Conservation (phyloP, 805 yeast species). For the Wickerhamiella dianesei region DNA sequence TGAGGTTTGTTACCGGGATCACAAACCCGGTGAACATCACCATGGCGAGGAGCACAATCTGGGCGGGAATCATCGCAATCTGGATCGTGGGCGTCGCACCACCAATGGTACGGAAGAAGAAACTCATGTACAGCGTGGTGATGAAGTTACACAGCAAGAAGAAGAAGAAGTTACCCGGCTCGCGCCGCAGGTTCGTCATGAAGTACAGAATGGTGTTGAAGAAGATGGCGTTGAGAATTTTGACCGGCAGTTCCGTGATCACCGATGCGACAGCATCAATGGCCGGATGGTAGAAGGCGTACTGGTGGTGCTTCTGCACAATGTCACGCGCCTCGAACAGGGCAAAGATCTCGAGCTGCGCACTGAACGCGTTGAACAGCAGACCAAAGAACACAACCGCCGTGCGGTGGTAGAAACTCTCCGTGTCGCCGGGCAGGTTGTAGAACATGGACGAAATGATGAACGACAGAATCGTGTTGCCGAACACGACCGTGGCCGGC, state of each 20-base stretch:
- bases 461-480: constrained; percentile 43
- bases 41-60: constrained; percentile 37
- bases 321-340: constrained; percentile 43
- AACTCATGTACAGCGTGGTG: constrained; percentile 35
- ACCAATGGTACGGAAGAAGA: constrained; percentile 42
- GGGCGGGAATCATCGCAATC: constrained; percentile 49
- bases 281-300: constrained; percentile 59
- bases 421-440: constrained; percentile 35
- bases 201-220: constrained; percentile 44
- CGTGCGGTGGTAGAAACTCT: constrained; percentile 51
- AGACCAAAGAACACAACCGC: constrained; percentile 49
- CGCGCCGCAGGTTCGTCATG: constrained; percentile 36
- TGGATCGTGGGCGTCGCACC: constrained; percentile 36
- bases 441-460: constrained; percentile 52
- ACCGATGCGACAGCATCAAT: constrained; percentile 56
- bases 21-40: constrained; percentile 50
- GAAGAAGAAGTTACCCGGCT: constrained; percentile 43
- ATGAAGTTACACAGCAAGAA: constrained; percentile 34
- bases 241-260: constrained; percentile 50
- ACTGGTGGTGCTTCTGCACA: constrained; percentile 55
- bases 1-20: constrained; percentile 47
- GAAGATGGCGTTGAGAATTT: constrained; percentile 32
- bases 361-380: constrained; percentile 46
- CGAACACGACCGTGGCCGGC: constrained; percentile 32
- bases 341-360: constrained; percentile 41